Evolutionary conservation across 148 eudicot genomes (phyloP).

Genomic region (Rhododendron simsii): DNA sequence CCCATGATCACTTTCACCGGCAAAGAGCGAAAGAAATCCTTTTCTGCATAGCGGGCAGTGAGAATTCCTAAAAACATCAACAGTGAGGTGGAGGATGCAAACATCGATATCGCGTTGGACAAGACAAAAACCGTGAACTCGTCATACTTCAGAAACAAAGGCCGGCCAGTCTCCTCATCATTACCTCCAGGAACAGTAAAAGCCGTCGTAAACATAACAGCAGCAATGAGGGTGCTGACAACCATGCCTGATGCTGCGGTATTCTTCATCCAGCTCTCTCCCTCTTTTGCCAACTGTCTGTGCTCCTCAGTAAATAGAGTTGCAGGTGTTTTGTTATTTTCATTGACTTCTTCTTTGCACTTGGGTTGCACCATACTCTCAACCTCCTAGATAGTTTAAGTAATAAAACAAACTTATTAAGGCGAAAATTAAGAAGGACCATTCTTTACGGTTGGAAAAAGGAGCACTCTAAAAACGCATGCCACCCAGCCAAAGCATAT

Average conservation of each 20-base stretch:
- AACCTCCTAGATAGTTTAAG: slow-evolving; percentile 15
- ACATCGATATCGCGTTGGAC: slow-evolving; percentile 14
- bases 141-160: background rate
- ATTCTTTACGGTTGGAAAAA: background rate
- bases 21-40: slow-evolving; percentile 17
- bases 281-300: slow-evolving; percentile 15
- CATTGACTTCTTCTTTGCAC: slow-evolving; percentile 9
- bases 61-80: slow-evolving; percentile 25
- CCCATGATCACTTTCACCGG: slow-evolving; percentile 12
- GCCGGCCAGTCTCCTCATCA: background rate
- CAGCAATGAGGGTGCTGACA: slow-evolving; percentile 24
- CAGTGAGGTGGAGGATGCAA: slow-evolving; percentile 19
- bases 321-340: slow-evolving; percentile 13
- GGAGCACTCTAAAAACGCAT: no score
- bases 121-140: slow-evolving; percentile 21
- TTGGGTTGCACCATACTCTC: slow-evolving; percentile 27
- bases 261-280: slow-evolving; percentile 32
- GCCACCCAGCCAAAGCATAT: no score
- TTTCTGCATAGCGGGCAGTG: slow-evolving; percentile 21
- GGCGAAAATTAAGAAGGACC: background rate
- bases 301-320: slow-evolving; percentile 24
- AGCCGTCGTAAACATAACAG: slow-evolving; percentile 25
- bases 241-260: slow-evolving; percentile 23
- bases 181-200: slow-evolving; percentile 37
- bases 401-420: background rate